Conservation (phyloP, 257 asterid species). For the Coffea canephora region DNA sequence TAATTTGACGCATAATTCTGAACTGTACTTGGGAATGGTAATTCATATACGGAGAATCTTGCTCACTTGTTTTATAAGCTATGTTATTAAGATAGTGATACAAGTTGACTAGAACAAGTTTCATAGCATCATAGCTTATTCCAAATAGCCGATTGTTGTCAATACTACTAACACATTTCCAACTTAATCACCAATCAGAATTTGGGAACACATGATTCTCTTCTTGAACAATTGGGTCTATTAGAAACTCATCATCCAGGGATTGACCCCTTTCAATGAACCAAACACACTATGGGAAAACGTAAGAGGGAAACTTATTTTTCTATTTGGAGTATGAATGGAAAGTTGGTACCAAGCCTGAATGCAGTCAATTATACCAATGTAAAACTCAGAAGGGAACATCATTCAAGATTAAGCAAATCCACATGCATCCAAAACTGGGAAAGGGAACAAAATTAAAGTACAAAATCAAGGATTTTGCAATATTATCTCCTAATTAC, state of each 20-base stretch:
- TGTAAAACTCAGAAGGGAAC: neutral
- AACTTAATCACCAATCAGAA: neutral
- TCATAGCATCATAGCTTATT: neutral
- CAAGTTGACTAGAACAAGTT: neutral
- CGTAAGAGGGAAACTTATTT: neutral
- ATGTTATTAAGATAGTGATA: neutral
- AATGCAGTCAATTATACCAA: neutral
- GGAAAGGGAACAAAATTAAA: neutral
- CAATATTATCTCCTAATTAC: neutral
- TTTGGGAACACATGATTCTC: neutral
- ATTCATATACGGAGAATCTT: neutral
- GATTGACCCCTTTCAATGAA: constrained; percentile 1
- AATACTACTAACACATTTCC: neutral
- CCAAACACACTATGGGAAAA: neutral
- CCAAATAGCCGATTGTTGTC: neutral
- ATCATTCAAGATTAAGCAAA: neutral
- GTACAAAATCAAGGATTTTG: neutral
- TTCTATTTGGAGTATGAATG: neutral
- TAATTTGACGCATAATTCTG: neutral
- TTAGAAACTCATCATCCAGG: neutral
- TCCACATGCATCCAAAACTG: neutral
- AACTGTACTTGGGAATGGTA: neutral
- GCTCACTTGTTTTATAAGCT: neutral
- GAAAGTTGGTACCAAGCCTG: neutral
- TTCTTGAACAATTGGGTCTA: neutral